A percentile compares a stretch with the other conserved stretches of the same genome.
These are phyloP conservation scores for Blastobotrys muscicola DNA, from an alignment of 805 yeast species.

Conservation along the genomic window DNA sequence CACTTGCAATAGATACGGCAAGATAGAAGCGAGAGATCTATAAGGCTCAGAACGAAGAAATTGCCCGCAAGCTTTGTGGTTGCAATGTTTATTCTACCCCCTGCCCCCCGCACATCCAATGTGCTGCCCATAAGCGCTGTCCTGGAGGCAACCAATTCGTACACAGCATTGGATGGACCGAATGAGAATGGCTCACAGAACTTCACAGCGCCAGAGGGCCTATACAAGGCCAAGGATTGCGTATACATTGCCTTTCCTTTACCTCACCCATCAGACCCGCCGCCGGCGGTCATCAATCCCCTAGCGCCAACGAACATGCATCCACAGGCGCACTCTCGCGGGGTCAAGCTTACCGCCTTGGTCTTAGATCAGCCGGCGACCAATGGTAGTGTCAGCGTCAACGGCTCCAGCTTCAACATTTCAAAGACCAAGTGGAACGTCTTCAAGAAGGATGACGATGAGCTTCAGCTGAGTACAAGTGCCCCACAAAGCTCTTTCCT, in stretches of 20 bases:
- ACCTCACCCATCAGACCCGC: slow-evolving; percentile 30
- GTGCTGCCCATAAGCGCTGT: slow-evolving; percentile 7
- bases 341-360: slow-evolving; percentile 8
- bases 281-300: slow-evolving; percentile 27
- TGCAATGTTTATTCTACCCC: slow-evolving; percentile 28
- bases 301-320: slow-evolving; percentile 25
- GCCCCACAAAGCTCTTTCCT: too few relatives aligned
- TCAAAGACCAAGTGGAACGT: too few relatives aligned
- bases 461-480: too few relatives aligned
- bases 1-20: too few relatives aligned
- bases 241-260: slow-evolving; percentile 30
- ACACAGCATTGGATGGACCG: slow-evolving; percentile 14
- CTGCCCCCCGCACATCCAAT: slow-evolving; percentile 22
- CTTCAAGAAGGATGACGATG: too few relatives aligned
- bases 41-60: too few relatives aligned
- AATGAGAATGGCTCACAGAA: slow-evolving; percentile 15
- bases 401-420: too few relatives aligned
- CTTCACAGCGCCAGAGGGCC: slow-evolving; percentile 28
- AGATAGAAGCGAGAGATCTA: too few relatives aligned
- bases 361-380: neutral
- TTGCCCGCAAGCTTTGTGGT: too few relatives aligned
- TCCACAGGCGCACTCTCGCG: slow-evolving; percentile 20
- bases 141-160: slow-evolving; percentile 17
- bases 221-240: slow-evolving; percentile 21
- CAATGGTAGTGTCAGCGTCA: too few relatives aligned